Conservation (phyloP, 2,329 filamentous ascomycete species). For the Biscogniauxia mediterranea region DNA sequence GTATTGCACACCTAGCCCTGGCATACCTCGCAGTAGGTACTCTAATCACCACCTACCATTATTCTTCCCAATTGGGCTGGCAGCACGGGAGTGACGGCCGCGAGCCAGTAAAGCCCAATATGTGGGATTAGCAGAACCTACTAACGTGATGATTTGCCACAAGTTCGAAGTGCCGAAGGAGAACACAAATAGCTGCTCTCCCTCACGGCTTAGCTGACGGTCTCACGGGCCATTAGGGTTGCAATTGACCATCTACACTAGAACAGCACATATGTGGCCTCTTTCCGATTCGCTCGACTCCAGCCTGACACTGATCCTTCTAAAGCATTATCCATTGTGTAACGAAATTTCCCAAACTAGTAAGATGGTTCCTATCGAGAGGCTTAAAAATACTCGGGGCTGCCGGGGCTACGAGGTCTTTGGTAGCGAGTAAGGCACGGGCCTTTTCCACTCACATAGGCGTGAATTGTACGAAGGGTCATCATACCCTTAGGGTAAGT, state of each 20-base stretch:
- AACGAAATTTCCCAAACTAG: background rate
- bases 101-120: background rate
- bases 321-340: background rate
- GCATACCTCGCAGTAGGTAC: background rate
- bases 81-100: background rate
- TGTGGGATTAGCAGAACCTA: background rate
- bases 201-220: background rate
- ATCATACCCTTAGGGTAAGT: background rate
- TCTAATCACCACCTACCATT: background rate
- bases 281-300: background rate
- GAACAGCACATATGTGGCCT: background rate
- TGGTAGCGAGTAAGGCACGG: background rate
- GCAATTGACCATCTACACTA: background rate
- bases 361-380: background rate
- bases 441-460: slow-evolving; percentile 6
- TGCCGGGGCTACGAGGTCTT: background rate
- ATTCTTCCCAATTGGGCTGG: background rate
- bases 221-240: background rate
- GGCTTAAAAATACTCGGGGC: background rate
- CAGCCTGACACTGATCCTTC: background rate
- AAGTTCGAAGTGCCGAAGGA: background rate
- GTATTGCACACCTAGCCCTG: background rate
- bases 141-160: background rate
- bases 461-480: background rate
- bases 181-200: background rate